Conservation (phyloP, 2,329 filamentous ascomycete genomes). For the Dothideomycetes sp. region DNA sequence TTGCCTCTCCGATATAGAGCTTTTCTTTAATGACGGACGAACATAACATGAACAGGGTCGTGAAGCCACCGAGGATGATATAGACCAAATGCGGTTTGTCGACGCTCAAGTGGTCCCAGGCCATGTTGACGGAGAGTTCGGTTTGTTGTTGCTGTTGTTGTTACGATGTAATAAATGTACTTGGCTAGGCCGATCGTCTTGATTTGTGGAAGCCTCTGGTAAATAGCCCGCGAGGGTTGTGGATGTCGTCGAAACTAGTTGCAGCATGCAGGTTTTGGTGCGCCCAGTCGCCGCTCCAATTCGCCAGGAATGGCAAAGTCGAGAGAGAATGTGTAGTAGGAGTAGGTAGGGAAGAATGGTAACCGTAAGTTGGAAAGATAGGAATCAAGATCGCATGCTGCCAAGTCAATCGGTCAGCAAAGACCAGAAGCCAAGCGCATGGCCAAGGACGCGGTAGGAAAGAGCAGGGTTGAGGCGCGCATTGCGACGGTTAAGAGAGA, state of each 20-base stretch:
- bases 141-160: constrained; percentile 8
- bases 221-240: too few species aligned
- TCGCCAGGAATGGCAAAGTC: too few species aligned
- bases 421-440: constrained; percentile 7
- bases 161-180: constrained; percentile 1
- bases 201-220: neutral
- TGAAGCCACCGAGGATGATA: constrained; percentile 96
- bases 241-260: neutral
- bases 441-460: neutral
- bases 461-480: neutral
- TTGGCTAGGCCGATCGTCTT: constrained; percentile 3
- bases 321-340: too few species aligned
- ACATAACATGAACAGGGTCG: constrained; percentile 94
- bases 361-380: too few species aligned
- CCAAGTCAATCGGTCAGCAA: neutral
- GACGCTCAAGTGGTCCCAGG: constrained; percentile 72
- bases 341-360: neutral
- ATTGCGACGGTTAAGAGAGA: neutral
- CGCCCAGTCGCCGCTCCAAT: constrained; percentile 42
- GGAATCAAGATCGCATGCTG: too few species aligned
- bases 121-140: constrained; percentile 43
- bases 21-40: constrained; percentile 97
- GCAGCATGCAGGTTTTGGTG: constrained; percentile 37
- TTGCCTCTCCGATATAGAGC: constrained; percentile 97
- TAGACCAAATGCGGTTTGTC: constrained; percentile 97